Conservation (phyloP, 371 early-diverging fungal species). For the Dinochytrium kinnereticum region DNA sequence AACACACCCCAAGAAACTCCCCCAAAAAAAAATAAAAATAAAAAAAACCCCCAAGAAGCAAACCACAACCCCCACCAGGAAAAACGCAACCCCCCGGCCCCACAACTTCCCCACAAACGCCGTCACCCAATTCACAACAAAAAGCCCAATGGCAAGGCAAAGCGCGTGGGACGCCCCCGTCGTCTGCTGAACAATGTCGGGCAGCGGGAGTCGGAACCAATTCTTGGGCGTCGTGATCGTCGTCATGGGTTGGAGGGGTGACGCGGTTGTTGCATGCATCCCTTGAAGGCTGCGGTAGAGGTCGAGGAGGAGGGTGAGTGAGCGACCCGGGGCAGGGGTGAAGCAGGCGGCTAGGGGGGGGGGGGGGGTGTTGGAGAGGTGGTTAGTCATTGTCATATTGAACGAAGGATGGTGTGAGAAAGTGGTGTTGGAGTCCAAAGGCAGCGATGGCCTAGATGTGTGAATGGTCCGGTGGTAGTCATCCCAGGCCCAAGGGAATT, state of each 20-base stretch:
- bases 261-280: background rate
- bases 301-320: background rate
- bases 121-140: conserved; percentile 10
- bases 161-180: conserved; percentile 10
- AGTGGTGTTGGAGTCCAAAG: no score
- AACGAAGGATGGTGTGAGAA: background rate
- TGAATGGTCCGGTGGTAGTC: no score
- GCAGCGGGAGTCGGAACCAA: conserved; percentile 19
- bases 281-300: background rate
- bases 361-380: no score
- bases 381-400: no score
- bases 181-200: conserved; percentile 9
- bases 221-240: background rate
- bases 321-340: conserved; percentile 14
- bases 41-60: conserved; percentile 9
- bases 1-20: conserved; percentile 11
- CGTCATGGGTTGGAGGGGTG: background rate
- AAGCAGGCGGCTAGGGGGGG: conserved; percentile 17
- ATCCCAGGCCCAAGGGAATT: no score
- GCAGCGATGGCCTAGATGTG: no score
- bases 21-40: conserved; percentile 5
- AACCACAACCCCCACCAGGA: background rate
- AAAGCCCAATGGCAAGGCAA: background rate
- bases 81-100: conserved; percentile 2
- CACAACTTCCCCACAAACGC: background rate